Evolutionary conservation across 257 asterid genomes (phyloP), one percentile per base, ranked within the genome.

Genomic region (Solanum paucissectum): DNA sequence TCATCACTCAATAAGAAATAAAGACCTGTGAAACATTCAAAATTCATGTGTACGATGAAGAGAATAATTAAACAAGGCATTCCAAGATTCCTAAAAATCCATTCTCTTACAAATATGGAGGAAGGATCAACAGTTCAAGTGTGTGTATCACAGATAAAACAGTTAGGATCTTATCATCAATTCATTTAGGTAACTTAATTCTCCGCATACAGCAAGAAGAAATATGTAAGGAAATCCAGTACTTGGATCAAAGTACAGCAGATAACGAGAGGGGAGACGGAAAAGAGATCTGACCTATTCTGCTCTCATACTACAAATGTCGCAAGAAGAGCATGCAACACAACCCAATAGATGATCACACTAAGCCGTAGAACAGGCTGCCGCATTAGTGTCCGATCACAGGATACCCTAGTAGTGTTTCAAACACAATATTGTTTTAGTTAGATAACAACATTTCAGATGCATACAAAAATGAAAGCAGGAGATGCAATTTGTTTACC

Each of bases 311-410:
- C 96, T 72, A 94, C 94, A 88, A 90, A 93, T 75, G 95, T 88
- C 60, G 97, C 98, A 89, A 97, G 91, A 89, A 97, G 94, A 86
- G 98, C 91, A 87, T 97, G 99, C 91, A 95, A 89, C 84, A 95
- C 81, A 75, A 96, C 98, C 99, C 99, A 97, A 90, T 97, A 97
- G 72, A 97, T 58, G 75, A 97, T 95, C 84, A 97, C 88, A 87
- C 98, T 95, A 87, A 97, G 99, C 38, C 99, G 95, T 86, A 97
- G 88, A 87, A 98, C 94, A 88, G 99, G 99, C 91, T 94, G 96
- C 72, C 99, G 95, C 99, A 95, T 95, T 84, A 97, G 90, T 83
- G 99, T 93, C 83, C 99, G 98, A 87, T 97, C 99, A 88, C 99
- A 97, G 72, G 99, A 95, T 89, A 95, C 92, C 99, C 99, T 97